These are phyloP conservation scores for Exophiala xenobiotica DNA, from an alignment of 2,329 filamentous ascomycete species.

Conservation along the genomic window DNA sequence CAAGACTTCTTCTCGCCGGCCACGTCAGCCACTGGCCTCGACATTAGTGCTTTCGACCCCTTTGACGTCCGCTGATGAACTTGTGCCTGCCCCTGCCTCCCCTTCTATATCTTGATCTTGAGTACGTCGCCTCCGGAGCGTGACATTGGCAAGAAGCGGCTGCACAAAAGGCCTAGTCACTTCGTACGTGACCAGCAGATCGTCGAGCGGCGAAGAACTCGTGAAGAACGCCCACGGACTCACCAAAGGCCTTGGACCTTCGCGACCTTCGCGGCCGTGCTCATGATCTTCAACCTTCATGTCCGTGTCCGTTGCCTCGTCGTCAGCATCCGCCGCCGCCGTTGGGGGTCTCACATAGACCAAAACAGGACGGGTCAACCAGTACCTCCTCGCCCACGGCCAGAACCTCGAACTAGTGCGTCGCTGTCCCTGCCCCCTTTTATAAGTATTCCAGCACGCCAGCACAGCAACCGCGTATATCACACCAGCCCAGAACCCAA, in stretches of 20 bases:
- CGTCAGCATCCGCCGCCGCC: neutral
- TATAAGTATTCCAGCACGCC: conserved; percentile 6
- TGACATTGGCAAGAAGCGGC: neutral
- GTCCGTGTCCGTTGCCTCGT: neutral
- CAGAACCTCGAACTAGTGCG: conserved; percentile 22
- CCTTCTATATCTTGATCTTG: neutral
- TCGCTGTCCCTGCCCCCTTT: too few species aligned
- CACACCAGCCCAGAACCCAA: conserved; percentile 1
- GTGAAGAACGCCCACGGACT: conserved; percentile 13
- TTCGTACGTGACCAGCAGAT: conserved; percentile 15
- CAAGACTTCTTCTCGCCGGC: neutral
- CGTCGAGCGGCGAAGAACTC: conserved; percentile 15
- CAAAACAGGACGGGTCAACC: neutral
- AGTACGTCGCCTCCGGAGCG: neutral
- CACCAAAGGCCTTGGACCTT: conserved; percentile 8
- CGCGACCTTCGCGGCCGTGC: neutral
- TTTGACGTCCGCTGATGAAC: neutral
- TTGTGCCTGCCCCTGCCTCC: neutral
- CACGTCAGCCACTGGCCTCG: neutral
- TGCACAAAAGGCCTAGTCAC: conserved; percentile 12
- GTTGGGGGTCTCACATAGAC: neutral
- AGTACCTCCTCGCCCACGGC: conserved; percentile 44
- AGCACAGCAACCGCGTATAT: conserved; percentile 10
- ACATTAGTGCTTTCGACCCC: neutral
- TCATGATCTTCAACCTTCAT: neutral